Conservation (phyloP, 2,329 filamentous ascomycete genomes). For the Dactylellina leptospora region DNA sequence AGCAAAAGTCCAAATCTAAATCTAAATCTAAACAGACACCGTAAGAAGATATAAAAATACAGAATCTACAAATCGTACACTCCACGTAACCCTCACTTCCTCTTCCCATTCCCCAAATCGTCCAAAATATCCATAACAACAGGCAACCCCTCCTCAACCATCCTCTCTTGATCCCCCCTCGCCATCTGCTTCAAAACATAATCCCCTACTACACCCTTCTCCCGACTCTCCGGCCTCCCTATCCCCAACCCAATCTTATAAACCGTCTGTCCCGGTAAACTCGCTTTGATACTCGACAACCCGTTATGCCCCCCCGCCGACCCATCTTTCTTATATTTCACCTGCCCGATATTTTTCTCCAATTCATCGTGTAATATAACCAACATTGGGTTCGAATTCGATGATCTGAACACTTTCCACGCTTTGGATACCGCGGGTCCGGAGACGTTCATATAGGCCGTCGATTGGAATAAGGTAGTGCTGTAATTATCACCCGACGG, state of each 20-base stretch:
- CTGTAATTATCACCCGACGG: slow-evolving; percentile 59
- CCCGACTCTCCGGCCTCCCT: slow-evolving; percentile 77
- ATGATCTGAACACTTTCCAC: slow-evolving; percentile 67
- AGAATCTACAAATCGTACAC: neutral
- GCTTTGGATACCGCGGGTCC: slow-evolving; percentile 75
- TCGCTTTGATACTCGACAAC: slow-evolving; percentile 71
- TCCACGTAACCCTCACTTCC: slow-evolving; percentile 14
- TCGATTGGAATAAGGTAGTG: slow-evolving; percentile 77
- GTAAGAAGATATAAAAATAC: neutral
- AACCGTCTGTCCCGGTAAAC: slow-evolving; percentile 61
- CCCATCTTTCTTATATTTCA: slow-evolving; percentile 72
- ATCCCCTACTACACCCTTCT: slow-evolving; percentile 72
- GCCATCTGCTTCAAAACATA: slow-evolving; percentile 80
- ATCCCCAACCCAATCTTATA: slow-evolving; percentile 81
- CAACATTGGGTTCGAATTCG: slow-evolving; percentile 61
- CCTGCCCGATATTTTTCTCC: slow-evolving; percentile 74
- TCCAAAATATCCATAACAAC: slow-evolving; percentile 66
- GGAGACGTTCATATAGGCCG: slow-evolving; percentile 83
- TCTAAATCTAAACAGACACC: neutral
- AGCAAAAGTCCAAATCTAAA: neutral
- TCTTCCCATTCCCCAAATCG: slow-evolving; percentile 59
- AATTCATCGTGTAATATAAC: slow-evolving; percentile 90
- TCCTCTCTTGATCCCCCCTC: slow-evolving; percentile 63
- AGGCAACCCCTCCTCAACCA: slow-evolving; percentile 67
- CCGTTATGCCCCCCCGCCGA: slow-evolving; percentile 79